These are phyloP conservation scores for Candida ficus DNA, from an alignment of 805 yeast genomes.

Conservation along the genomic window DNA sequence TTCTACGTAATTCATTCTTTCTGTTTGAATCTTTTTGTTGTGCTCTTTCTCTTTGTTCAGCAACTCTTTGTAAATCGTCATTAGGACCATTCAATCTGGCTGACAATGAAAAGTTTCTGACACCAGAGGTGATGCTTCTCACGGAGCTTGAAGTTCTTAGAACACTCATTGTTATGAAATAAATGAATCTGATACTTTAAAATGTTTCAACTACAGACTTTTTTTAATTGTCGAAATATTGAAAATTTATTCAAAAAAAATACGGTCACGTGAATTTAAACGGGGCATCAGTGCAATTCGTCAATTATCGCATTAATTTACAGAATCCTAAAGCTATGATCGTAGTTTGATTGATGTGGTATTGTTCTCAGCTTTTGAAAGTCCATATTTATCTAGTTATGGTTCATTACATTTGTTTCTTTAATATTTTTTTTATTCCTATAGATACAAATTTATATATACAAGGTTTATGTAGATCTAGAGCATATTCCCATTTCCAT, in stretches of 20 bases:
- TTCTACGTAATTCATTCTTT: slow-evolving; percentile 32
- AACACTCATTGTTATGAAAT: background rate
- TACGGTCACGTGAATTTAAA: too few species aligned
- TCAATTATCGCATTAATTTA: too few species aligned
- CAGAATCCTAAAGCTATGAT: too few species aligned
- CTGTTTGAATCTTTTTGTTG: slow-evolving; percentile 21
- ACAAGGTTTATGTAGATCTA: background rate
- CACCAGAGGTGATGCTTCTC: background rate
- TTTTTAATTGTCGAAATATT: background rate
- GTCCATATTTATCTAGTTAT: too few species aligned
- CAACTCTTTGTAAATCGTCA: slow-evolving; percentile 24
- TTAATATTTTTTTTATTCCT: background rate
- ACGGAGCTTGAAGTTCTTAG: background rate
- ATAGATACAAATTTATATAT: background rate
- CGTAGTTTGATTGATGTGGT: too few species aligned
- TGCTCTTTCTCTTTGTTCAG: slow-evolving; percentile 26
- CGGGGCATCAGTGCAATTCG: too few species aligned
- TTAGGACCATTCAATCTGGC: slow-evolving; percentile 17
- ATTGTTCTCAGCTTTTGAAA: too few species aligned
- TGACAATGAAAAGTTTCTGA: slow-evolving; percentile 15
- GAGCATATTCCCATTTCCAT: too few species aligned
- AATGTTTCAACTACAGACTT: too few species aligned
- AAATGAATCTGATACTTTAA: background rate
- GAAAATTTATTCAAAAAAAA: background rate
- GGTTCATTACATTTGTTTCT: background rate